These are phyloP conservation scores for Epichloe baconii DNA, from an alignment of 2,329 filamentous ascomycete species.

Conservation along the genomic window DNA sequence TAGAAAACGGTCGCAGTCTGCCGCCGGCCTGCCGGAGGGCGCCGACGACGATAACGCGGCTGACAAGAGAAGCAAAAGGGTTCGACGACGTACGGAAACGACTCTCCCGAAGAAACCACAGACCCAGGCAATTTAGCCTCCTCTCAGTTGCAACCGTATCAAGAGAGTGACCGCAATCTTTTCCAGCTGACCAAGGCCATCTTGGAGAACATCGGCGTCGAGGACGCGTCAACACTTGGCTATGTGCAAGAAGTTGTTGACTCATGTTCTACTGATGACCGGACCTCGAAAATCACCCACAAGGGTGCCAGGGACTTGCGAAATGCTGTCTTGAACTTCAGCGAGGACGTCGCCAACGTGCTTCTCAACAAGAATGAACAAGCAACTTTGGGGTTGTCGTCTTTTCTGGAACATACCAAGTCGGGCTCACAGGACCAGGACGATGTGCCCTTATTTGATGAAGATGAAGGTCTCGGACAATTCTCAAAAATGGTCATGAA, in stretches of 20 bases:
- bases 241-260: slow-evolving; percentile 38
- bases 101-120: slow-evolving; percentile 37
- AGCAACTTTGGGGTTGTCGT: slow-evolving; percentile 40
- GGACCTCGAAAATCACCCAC: slow-evolving; percentile 33
- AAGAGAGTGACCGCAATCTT: slow-evolving; percentile 42
- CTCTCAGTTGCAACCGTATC: slow-evolving; percentile 41
- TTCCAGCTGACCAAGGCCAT: slow-evolving; percentile 43
- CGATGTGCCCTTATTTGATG: slow-evolving; percentile 36
- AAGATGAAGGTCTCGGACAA: slow-evolving; percentile 34
- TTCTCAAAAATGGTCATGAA: slow-evolving; percentile 38
- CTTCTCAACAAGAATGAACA: slow-evolving; percentile 40
- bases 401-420: slow-evolving; percentile 55
- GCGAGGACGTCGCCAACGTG: slow-evolving; percentile 39
- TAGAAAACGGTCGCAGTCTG: slow-evolving; percentile 50
- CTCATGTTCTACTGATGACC: slow-evolving; percentile 36
- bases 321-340: slow-evolving; percentile 34
- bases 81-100: slow-evolving; percentile 38
- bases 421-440: slow-evolving; percentile 36
- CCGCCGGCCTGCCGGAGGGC: slow-evolving; percentile 42
- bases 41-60: slow-evolving; percentile 43
- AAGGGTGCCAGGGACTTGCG: slow-evolving; percentile 36
- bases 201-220: slow-evolving; percentile 40
- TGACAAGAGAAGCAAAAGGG: slow-evolving; percentile 53
- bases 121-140: slow-evolving; percentile 40
- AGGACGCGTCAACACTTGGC: slow-evolving; percentile 32